These are phyloP conservation scores for Leptographium flavum DNA, from an alignment of 2,329 filamentous ascomycete genomes.

Conservation along the genomic window DNA sequence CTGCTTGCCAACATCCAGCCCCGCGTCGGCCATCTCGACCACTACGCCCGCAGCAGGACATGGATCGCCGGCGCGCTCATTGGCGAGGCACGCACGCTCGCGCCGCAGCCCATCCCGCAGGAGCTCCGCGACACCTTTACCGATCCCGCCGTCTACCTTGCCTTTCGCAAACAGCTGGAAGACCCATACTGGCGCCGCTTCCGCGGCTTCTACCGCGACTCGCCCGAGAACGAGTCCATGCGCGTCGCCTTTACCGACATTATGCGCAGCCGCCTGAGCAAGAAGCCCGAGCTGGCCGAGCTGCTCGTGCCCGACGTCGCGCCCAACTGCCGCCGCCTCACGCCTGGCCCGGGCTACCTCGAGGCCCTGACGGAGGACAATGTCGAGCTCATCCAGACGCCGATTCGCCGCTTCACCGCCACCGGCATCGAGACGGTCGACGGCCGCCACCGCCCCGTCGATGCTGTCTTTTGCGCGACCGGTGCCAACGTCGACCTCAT, in stretches of 20 bases:
- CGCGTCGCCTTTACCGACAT: neutral
- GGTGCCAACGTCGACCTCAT: constrained; percentile 13
- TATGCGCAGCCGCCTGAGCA: constrained; percentile 5
- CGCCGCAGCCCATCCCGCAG: neutral
- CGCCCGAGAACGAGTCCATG: neutral
- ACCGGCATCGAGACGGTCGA: constrained; percentile 16
- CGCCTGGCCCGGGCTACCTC: constrained; percentile 15
- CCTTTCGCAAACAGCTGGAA: constrained; percentile 1
- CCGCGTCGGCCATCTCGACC: constrained; percentile 3
- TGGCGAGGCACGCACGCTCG: neutral
- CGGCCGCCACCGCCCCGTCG: constrained; percentile 15
- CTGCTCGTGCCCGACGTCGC: constrained; percentile 12
- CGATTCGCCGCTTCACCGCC: constrained; percentile 17
- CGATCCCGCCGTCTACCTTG: constrained; percentile 2
- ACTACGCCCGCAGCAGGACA: constrained; percentile 6
- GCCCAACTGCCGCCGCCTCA: constrained; percentile 14
- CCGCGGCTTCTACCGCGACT: neutral
- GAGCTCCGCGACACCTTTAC: neutral
- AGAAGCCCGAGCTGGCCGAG: constrained; percentile 3
- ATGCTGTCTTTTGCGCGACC: constrained; percentile 18
- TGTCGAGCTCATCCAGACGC: constrained; percentile 17
- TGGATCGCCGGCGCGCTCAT: constrained; percentile 6
- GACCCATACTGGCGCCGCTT: neutral
- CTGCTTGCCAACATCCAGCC: constrained; percentile 1
- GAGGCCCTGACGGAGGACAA: constrained; percentile 15